Conservation (phyloP, 2,329 filamentous ascomycete genomes). For the Cordyceps sp. region DNA sequence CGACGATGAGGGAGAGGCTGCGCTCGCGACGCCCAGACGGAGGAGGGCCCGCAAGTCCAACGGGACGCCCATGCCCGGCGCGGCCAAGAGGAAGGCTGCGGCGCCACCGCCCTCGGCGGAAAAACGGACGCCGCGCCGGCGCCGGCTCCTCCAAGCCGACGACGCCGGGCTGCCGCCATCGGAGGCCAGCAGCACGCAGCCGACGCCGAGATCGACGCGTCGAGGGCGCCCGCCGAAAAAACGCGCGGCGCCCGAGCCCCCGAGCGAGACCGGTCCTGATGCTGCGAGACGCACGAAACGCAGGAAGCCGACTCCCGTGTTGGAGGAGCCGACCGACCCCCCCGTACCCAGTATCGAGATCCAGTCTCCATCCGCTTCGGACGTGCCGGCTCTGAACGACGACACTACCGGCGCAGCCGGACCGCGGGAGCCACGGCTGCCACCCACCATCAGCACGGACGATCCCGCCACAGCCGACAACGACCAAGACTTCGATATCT, state of each 20-base stretch:
- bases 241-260: too few relatives aligned
- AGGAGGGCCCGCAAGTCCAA: constrained; percentile 32
- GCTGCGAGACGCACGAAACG: too few relatives aligned
- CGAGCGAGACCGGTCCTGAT: constrained; percentile 12
- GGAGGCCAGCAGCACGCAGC: constrained; percentile 8
- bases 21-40: constrained; percentile 20
- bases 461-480: constrained; percentile 2
- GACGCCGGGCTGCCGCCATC: too few relatives aligned
- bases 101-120: constrained; percentile 24
- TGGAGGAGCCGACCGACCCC: too few relatives aligned
- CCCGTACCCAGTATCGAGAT: too few relatives aligned
- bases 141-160: constrained; percentile 13
- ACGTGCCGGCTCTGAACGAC: too few relatives aligned
- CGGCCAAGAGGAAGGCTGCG: constrained; percentile 26
- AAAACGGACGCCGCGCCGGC: constrained; percentile 16
- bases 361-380: too few relatives aligned
- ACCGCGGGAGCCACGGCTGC: too few relatives aligned
- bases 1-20: constrained; percentile 15
- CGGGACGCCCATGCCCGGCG: constrained; percentile 31
- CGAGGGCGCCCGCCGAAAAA: constrained; percentile 15
- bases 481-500: constrained; percentile 24
- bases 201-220: constrained; percentile 15
- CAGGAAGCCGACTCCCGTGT: too few relatives aligned
- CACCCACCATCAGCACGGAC: too few relatives aligned
- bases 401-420: too few relatives aligned